phyloP scores from a whole-genome alignment of 1,284 basidiomycete genomes.

The Trichosporon asahii region DNA sequence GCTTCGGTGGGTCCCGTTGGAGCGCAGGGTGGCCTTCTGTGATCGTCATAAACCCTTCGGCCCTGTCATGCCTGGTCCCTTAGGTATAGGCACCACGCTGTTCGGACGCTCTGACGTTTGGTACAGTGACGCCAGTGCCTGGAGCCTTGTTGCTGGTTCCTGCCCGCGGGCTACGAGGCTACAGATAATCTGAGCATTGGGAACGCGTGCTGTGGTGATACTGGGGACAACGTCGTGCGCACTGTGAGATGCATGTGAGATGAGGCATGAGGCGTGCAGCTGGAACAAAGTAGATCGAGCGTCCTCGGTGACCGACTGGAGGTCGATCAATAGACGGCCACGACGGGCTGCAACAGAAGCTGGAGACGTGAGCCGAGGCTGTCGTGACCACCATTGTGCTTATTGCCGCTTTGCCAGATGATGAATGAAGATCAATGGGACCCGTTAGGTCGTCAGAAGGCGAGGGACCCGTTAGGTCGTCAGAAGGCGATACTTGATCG shows the following conservation, averaged over 20 bases:
- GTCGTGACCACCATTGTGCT: too few relatives aligned
- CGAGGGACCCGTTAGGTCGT: not conserved
- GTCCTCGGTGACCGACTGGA: not conserved
- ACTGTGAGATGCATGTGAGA: not conserved
- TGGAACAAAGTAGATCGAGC: not conserved
- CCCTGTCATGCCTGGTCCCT: not conserved
- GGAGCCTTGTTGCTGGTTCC: not conserved
- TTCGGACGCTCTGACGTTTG: not conserved
- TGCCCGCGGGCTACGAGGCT: not conserved
- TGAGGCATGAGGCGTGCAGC: not conserved
- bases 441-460: not conserved
- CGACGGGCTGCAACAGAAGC: too few relatives aligned
- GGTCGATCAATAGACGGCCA: not conserved
- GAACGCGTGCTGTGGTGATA: not conserved
- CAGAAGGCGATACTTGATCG: not conserved
- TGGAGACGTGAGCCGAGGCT: too few relatives aligned
- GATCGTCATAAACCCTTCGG: not conserved
- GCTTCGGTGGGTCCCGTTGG: not conserved
- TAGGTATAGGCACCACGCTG: not conserved
- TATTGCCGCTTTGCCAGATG: not conserved
- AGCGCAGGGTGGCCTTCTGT: not conserved
- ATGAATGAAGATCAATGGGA: too few relatives aligned
- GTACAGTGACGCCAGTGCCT: not conserved
- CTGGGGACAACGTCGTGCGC: too few relatives aligned
- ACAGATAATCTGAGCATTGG: not conserved